Evolutionary conservation across 2,329 filamentous ascomycete species (phyloP).

Genomic region (Ramularia endophylla): DNA sequence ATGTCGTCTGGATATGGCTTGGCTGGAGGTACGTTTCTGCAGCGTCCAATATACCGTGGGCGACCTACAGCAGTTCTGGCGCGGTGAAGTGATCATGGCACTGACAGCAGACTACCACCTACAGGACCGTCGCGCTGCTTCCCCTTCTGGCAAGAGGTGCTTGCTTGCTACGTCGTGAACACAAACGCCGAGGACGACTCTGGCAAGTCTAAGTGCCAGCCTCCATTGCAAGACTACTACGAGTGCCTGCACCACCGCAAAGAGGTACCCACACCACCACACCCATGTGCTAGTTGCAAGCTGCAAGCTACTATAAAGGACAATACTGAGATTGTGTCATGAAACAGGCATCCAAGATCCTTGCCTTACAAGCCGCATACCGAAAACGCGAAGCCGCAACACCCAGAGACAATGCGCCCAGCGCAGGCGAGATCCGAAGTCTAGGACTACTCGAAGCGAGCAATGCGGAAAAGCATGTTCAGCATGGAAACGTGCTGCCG

Average conservation of each 20-base stretch:
- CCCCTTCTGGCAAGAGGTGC: conserved; percentile 98
- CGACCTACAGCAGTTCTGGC: not conserved
- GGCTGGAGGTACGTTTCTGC: conserved; percentile 60
- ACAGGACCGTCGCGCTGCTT: conserved; percentile 77
- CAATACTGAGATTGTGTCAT: too few species aligned
- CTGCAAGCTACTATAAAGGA: too few species aligned
- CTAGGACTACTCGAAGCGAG: conserved; percentile 71
- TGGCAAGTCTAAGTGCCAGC: conserved; percentile 81
- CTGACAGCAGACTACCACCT: conserved; percentile 7
- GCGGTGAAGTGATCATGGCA: not conserved
- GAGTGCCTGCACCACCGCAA: conserved; percentile 99
- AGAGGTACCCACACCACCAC: conserved; percentile 58
- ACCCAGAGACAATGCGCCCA: conserved; percentile 73
- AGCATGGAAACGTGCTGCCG: conserved; percentile 39
- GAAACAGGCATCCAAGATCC: conserved; percentile 69
- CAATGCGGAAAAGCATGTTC: conserved; percentile 63
- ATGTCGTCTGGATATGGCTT: conserved; percentile 84
- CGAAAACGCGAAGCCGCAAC: conserved; percentile 70
- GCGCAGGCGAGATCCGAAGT: conserved; percentile 79
- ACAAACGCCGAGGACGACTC: conserved; percentile 69
- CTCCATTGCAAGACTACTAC: conserved; percentile 91
- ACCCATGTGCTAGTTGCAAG: too few species aligned
- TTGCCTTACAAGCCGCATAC: conserved; percentile 76
- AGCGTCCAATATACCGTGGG: not conserved
- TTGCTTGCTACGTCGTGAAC: conserved; percentile 97